Percentiles rank a stretch among this genome's conserved stretches.
Conservation (phyloP, 495 filamentous ascomycete species). For the Evansstolkia leycettana region DNA sequence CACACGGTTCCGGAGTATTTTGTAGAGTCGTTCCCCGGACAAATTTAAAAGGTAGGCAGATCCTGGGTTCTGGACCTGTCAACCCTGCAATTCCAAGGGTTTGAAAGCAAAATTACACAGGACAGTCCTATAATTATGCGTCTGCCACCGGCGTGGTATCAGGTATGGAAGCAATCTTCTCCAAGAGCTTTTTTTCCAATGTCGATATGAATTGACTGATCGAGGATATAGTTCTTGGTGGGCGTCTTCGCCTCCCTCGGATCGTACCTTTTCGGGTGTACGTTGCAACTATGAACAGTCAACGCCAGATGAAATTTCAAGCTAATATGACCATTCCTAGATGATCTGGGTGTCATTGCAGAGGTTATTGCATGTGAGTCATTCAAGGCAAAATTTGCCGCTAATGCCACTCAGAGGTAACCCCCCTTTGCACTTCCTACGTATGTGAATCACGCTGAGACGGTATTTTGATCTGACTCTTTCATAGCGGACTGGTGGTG, state of each 20-base stretch:
- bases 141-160: constrained; percentile 43
- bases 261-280: constrained; percentile 46
- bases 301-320: constrained; percentile 6
- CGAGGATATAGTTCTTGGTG: constrained; percentile 38
- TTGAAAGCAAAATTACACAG: too few relatives aligned
- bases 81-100: too few relatives aligned
- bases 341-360: constrained; percentile 47
- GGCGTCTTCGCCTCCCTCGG: constrained; percentile 52
- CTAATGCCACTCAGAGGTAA: constrained; percentile 43
- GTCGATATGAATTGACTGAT: background rate
- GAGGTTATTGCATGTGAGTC: constrained; percentile 42
- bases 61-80: too few relatives aligned
- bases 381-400: constrained; percentile 37
- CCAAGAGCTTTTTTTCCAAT: background rate
- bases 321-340: constrained; percentile 10
- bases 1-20: too few relatives aligned
- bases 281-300: constrained; percentile 4
- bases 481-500: constrained; percentile 47
- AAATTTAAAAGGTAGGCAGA: too few relatives aligned
- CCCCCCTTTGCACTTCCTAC: constrained; percentile 7
- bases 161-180: constrained; percentile 24
- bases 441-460: too few relatives aligned
- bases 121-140: constrained; percentile 29
- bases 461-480: background rate
- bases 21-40: too few relatives aligned